Conservation (phyloP, 306 rosid genomes). For the Senna siamea region DNA sequence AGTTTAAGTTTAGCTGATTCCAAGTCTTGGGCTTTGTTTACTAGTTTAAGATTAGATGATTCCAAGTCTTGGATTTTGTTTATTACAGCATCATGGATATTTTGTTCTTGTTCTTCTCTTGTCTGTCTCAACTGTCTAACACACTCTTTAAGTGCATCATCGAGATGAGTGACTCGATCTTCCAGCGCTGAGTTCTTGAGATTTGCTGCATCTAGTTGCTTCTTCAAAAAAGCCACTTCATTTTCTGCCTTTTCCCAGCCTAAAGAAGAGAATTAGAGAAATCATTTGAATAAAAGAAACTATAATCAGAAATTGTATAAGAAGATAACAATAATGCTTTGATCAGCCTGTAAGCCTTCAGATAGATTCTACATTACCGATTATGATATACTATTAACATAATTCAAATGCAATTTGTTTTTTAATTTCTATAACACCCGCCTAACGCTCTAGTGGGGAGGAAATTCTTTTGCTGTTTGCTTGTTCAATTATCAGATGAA, state of each 20-base stretch:
- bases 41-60: no score
- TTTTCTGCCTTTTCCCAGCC: slow-evolving; percentile 99
- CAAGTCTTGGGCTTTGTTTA: slow-evolving; percentile 61
- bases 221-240: slow-evolving; percentile 71
- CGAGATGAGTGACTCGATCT: slow-evolving; percentile 83
- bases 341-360: slow-evolving; percentile 18
- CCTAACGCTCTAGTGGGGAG: slow-evolving; percentile 19
- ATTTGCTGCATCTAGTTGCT: slow-evolving; percentile 65
- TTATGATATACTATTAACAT: slow-evolving; percentile 21
- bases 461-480: slow-evolving; percentile 6
- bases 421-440: not conserved
- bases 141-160: slow-evolving; percentile 95
- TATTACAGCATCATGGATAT: slow-evolving; percentile 60
- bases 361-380: slow-evolving; percentile 22
- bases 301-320: not conserved
- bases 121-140: slow-evolving; percentile 94
- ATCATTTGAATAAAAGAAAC: not conserved
- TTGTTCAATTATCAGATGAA: not conserved
- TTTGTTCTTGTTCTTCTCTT: slow-evolving; percentile 84
- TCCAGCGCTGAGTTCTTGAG: slow-evolving; percentile 68
- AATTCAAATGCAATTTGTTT: slow-evolving; percentile 16
- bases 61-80: slow-evolving; percentile 64
- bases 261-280: slow-evolving; percentile 31
- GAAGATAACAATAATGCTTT: slow-evolving; percentile 16
- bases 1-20: slow-evolving; percentile 73